These are phyloP conservation scores for Colletotrichum somersetense DNA, from an alignment of 2,329 filamentous ascomycete species.

Conservation along the genomic window DNA sequence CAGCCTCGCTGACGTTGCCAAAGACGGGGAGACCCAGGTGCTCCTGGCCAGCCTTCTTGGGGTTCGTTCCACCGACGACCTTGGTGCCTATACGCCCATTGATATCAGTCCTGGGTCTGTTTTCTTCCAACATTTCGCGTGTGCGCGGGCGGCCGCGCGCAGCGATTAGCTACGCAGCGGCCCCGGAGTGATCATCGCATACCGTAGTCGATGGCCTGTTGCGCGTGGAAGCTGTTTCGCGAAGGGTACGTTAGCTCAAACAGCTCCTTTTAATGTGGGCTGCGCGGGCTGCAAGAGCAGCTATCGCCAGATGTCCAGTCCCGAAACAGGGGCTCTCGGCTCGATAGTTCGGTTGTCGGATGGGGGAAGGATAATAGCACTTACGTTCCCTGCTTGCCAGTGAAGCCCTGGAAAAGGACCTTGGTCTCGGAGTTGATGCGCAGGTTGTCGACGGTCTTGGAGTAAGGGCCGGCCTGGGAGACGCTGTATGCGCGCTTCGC, in stretches of 20 bases:
- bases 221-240: conserved; percentile 85
- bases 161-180: conserved; percentile 13
- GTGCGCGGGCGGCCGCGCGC: conserved; percentile 1
- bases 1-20: conserved; percentile 86
- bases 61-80: conserved; percentile 97
- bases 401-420: conserved; percentile 97
- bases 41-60: conserved; percentile 93
- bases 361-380: conserved; percentile 52
- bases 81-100: conserved; percentile 79
- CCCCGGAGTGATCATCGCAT: conserved; percentile 51
- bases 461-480: conserved; percentile 77
- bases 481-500: conserved; percentile 78
- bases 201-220: conserved; percentile 99
- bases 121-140: conserved; percentile 6
- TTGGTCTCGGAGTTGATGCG: conserved; percentile 94
- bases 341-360: conserved; percentile 19
- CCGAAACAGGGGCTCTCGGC: conserved; percentile 16
- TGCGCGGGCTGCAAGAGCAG: not conserved
- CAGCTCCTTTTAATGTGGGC: not conserved
- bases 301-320: conserved; percentile 7
- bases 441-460: conserved; percentile 84
- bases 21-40: conserved; percentile 96
- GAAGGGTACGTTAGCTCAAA: conserved; percentile 19
- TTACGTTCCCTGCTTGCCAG: conserved; percentile 94
- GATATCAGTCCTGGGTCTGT: conserved; percentile 48